phyloP scores from a whole-genome alignment of 2,329 filamentous ascomycete genomes.

The Dactylellina cionopaga region DNA sequence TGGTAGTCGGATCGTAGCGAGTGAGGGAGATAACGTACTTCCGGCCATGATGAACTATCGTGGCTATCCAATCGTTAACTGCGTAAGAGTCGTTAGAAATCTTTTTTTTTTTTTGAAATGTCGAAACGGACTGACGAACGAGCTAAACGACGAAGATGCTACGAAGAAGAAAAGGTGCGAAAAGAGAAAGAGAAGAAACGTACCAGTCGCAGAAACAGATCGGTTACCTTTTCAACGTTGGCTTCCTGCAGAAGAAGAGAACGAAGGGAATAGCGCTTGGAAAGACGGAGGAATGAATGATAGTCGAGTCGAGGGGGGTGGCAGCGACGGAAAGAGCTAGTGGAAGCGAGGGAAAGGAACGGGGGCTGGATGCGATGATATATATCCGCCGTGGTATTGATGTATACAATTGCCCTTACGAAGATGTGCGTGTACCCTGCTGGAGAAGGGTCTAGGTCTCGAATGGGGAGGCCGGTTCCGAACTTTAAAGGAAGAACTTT shows the following conservation, averaged over 20 bases:
- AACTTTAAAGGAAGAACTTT: conserved; percentile 16
- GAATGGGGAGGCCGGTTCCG: conserved; percentile 29
- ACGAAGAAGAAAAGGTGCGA: neutral
- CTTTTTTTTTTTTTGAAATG: too few species aligned
- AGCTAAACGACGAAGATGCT: conserved; percentile 4
- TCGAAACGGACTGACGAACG: conserved; percentile 10
- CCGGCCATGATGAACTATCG: conserved; percentile 39
- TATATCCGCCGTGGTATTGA: conserved; percentile 14
- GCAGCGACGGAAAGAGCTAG: conserved; percentile 33
- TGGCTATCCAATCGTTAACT: conserved; percentile 6
- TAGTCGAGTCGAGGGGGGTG: neutral
- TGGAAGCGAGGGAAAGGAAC: conserved; percentile 34
- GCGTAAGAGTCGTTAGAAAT: conserved; percentile 15
- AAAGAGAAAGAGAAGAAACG: neutral
- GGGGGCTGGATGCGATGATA: conserved; percentile 16
- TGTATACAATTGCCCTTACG: too few species aligned
- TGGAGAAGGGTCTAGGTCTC: too few species aligned
- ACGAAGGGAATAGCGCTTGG: conserved; percentile 3
- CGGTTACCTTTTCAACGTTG: neutral
- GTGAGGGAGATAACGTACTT: conserved; percentile 32
- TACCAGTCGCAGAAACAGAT: neutral
- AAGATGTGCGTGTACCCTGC: too few species aligned
- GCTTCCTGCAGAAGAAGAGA: conserved; percentile 1
- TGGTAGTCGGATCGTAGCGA: too few species aligned
- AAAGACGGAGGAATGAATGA: conserved; percentile 22